phyloP scores from a whole-genome alignment of 2,329 filamentous ascomycete species.

The Trichoderma breve region DNA sequence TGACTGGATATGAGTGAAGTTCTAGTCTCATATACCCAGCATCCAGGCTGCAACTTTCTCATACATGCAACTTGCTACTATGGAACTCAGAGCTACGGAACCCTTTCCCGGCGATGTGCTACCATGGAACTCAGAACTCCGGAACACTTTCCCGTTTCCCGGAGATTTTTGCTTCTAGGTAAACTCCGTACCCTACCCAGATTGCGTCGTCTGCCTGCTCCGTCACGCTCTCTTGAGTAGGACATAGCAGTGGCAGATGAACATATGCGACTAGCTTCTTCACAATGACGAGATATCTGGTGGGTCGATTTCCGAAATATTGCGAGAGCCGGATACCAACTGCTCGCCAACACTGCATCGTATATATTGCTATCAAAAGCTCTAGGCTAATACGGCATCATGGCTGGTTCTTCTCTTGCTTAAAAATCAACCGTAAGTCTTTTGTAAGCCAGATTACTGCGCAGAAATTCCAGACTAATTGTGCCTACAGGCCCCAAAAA shows the following conservation, averaged over 20 bases:
- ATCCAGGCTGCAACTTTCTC: neutral
- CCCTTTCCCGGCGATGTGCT: neutral
- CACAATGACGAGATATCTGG: neutral
- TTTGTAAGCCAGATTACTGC: neutral
- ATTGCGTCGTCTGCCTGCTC: neutral
- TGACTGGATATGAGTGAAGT: neutral
- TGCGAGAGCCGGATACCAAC: neutral
- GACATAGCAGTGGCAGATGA: neutral
- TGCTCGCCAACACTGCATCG: neutral
- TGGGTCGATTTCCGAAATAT: neutral
- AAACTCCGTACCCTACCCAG: neutral
- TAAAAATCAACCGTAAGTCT: neutral
- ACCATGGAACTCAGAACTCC: neutral
- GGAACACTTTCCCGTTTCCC: neutral
- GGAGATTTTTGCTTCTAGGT: neutral
- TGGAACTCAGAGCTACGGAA: neutral
- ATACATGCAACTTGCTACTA: neutral
- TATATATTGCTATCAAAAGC: neutral
- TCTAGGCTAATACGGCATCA: neutral
- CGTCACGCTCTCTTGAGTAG: neutral
- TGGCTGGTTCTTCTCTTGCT: neutral
- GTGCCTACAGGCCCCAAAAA: slow-evolving; percentile 38
- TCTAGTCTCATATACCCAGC: neutral
- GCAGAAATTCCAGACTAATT: neutral
- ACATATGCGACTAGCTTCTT: neutral